Conservation (phyloP, 345 rosid genomes). For the Adansonia digitata region DNA sequence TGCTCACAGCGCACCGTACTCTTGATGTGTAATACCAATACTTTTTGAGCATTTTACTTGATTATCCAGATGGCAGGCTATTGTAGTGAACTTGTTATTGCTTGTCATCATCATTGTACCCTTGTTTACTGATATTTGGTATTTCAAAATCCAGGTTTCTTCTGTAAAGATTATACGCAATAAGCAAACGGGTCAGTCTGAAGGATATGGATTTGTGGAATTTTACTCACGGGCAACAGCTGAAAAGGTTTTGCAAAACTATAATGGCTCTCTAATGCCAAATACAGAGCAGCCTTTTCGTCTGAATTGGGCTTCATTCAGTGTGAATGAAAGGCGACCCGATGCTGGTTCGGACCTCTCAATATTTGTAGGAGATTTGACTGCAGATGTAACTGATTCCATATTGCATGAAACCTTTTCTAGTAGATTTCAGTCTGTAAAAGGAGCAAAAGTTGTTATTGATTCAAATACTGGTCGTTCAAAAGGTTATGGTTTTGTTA, state of each 20-base stretch:
- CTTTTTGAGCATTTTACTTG: background rate
- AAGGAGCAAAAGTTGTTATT: constrained; percentile 87
- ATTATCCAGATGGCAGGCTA: background rate
- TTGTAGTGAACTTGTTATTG: background rate
- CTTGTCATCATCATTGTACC: background rate
- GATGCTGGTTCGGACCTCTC: constrained; percentile 82
- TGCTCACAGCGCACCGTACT: background rate
- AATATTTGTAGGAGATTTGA: constrained; percentile 89
- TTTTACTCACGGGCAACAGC: constrained; percentile 69
- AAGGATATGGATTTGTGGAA: constrained; percentile 93
- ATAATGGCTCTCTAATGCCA: constrained; percentile 72
- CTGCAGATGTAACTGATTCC: constrained; percentile 87
- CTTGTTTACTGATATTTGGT: constrained; percentile 9
- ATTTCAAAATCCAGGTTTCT: constrained; percentile 44
- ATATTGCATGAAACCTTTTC: constrained; percentile 71
- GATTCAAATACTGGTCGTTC: constrained; percentile 86
- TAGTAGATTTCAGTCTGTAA: constrained; percentile 72
- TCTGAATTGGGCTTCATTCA: constrained; percentile 89
- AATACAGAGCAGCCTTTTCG: constrained; percentile 85
- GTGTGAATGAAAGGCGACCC: constrained; percentile 65
- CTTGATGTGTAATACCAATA: background rate
- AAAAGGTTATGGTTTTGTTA: constrained; percentile 95
- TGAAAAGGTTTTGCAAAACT: constrained; percentile 81
- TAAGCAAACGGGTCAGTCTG: constrained; percentile 82
- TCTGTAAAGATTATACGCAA: constrained; percentile 85